These are phyloP conservation scores for Ceratobasidium sp. DNA, from an alignment of 1,284 basidiomycete genomes.

Conservation along the genomic window DNA sequence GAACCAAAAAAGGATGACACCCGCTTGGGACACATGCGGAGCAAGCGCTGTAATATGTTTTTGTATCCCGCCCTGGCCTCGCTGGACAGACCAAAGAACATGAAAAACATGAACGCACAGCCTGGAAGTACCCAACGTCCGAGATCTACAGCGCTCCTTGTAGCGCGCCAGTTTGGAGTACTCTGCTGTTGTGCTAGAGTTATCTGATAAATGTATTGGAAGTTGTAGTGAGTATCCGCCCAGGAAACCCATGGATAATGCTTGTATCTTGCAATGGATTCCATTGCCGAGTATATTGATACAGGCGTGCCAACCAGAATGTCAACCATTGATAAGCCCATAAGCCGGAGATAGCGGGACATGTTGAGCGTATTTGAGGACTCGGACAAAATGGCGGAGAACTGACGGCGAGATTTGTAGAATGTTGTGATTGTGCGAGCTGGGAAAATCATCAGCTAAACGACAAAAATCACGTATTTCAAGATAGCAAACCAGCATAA, in stretches of 20 bases:
- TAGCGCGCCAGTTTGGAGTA: not conserved
- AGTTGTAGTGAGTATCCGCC: conserved; percentile 57
- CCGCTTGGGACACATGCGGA: too few species aligned
- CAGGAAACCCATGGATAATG: conserved; percentile 61
- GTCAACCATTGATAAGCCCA: not conserved
- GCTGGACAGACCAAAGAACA: not conserved
- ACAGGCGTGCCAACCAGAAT: conserved; percentile 3
- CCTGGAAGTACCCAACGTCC: not conserved
- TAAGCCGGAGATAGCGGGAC: conserved; percentile 19
- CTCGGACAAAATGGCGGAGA: not conserved
- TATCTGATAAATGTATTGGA: not conserved
- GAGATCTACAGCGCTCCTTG: not conserved
- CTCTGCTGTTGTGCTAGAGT: not conserved
- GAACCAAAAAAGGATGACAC: too few species aligned
- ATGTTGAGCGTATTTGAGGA: conserved; percentile 4
- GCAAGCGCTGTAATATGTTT: too few species aligned
- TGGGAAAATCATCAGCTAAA: not conserved
- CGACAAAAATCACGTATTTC: not conserved
- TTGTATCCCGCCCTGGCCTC: not conserved
- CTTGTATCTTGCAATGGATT: not conserved
- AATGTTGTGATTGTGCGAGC: conserved; percentile 34
- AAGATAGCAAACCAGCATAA: not conserved
- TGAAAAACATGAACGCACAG: not conserved
- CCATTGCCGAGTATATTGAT: not conserved
- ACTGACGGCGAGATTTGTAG: conserved; percentile 29